Base-by-base conservation (phyloP, 768 basidiomycete genomes). In the Amanita brunnescens region DNA sequence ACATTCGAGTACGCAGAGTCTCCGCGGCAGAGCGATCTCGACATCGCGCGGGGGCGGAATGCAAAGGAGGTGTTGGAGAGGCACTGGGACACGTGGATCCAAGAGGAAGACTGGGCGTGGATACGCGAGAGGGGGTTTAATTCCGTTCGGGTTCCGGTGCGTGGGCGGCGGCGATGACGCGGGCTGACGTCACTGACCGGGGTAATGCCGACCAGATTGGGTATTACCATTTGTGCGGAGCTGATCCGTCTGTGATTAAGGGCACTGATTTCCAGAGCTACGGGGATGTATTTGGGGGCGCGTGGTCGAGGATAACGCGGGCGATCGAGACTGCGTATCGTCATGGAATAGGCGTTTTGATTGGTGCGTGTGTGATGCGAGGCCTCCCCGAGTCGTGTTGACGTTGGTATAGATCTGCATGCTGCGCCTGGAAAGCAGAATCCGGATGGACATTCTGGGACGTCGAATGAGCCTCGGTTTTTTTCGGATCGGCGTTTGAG, bases 391-490 rank as follows among this genome's bases (percentile, higher is more conserved):
- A n/a, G n/a, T n/a, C n/a, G n/a, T n/a, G n/a, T n/a, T n/a, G n/a
- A n/a, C n/a, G n/a, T n/a, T n/a, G n/a, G n/a, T n/a, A n/a, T 53
- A 85, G 86, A 87, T 63, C 71, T 88, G 3, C 86, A 87, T 55
- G 79, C 84, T 16, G 85, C 82, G 0, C 82, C 85, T 0, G 86
- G 86, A 7, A 86, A 84, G 59, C 87, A 88, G 58, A 89, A 87
- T 57, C 62, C 68, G 23, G 83, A 85, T 61, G 62, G 81, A 1
- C 85, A 88, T 57, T 73, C 79, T 5, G 85, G 85, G 5, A 79
- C 80, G 2, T 82, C 79, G 14, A 70, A 73, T 13, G 52, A 68
- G 16, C 66, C 79, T 10, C 66, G 67, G 13, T 82, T 83, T 57
- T 80, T 84, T 60, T 64, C 63, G 16, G 64, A 71, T 26, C 57